phyloP scores from a whole-genome alignment of 2,329 filamentous ascomycete genomes.

The Sphaceloma murrayae region DNA sequence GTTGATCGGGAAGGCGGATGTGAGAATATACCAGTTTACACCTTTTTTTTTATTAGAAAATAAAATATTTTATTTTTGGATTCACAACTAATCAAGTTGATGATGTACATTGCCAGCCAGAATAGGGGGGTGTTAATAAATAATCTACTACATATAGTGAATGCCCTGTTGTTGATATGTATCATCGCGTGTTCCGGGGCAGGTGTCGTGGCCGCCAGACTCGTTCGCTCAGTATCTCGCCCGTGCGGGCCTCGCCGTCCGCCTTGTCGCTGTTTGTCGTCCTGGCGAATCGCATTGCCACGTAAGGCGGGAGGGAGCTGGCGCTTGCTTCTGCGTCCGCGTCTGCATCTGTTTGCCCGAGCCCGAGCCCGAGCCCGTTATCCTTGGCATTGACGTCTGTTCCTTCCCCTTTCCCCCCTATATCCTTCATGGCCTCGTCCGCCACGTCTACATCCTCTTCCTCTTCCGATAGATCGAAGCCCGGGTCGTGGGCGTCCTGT shows the following conservation, averaged over 20 bases:
- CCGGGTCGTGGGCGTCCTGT: neutral
- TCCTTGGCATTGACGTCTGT: too few relatives aligned
- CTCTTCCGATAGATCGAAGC: constrained; percentile 2
- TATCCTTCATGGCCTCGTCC: neutral
- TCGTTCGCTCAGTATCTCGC: constrained; percentile 5
- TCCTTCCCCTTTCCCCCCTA: neutral
- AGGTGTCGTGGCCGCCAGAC: constrained; percentile 13
- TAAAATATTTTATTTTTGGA: neutral
- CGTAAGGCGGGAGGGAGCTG: too few relatives aligned
- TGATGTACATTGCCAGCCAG: too few relatives aligned
- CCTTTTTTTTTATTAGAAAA: too few relatives aligned
- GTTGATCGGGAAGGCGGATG: too few relatives aligned
- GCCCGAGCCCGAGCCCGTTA: too few relatives aligned
- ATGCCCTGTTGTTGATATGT: neutral
- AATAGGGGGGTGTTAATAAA: too few relatives aligned
- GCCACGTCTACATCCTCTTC: neutral
- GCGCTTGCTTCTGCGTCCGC: too few relatives aligned
- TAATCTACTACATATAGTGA: neutral
- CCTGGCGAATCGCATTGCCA: too few relatives aligned
- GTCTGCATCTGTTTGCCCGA: too few relatives aligned
- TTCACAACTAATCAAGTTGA: neutral
- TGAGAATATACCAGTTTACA: too few relatives aligned
- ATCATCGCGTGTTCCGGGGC: constrained; percentile 8
- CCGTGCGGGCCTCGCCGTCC: neutral
- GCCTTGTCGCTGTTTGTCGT: too few relatives aligned